Conservation (phyloP, 2,329 filamentous ascomycete species). For the Chalaropsis thielavioides region DNA sequence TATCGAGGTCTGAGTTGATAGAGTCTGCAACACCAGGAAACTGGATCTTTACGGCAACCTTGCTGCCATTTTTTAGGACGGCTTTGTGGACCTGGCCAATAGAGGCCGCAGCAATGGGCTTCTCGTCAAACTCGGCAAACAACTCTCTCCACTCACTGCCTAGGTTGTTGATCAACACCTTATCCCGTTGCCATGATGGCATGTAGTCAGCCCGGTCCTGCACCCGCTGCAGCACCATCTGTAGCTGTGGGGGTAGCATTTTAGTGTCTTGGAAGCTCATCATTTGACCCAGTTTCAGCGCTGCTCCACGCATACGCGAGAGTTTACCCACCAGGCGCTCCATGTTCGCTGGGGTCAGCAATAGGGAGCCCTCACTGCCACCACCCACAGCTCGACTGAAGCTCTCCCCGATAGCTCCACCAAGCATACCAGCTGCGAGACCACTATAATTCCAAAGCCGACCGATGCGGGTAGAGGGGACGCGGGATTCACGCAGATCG, state of each 20-base stretch:
- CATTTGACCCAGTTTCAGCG: constrained; percentile 95
- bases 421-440: constrained; percentile 86
- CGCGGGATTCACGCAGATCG: constrained; percentile 71
- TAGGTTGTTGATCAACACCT: constrained; percentile 64
- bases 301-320: constrained; percentile 90
- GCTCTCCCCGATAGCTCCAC: constrained; percentile 76
- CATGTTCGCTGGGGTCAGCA: constrained; percentile 83
- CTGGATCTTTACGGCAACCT: constrained; percentile 90
- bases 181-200: constrained; percentile 83
- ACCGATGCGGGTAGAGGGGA: constrained; percentile 75
- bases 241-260: constrained; percentile 76
- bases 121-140: constrained; percentile 74
- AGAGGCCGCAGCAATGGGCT: constrained; percentile 84
- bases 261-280: constrained; percentile 97
- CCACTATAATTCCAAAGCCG: constrained; percentile 91
- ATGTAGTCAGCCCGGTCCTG: constrained; percentile 97
- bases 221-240: constrained; percentile 80
- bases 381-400: constrained; percentile 66
- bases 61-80: constrained; percentile 55
- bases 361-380: constrained; percentile 49
- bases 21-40: constrained; percentile 93
- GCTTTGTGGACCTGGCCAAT: constrained; percentile 94
- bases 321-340: constrained; percentile 84
- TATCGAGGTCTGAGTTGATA: constrained; percentile 92
- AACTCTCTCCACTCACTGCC: constrained; percentile 73